phyloP scores from a whole-genome alignment of 306 rosid species.

The Quercus engelmannii region DNA sequence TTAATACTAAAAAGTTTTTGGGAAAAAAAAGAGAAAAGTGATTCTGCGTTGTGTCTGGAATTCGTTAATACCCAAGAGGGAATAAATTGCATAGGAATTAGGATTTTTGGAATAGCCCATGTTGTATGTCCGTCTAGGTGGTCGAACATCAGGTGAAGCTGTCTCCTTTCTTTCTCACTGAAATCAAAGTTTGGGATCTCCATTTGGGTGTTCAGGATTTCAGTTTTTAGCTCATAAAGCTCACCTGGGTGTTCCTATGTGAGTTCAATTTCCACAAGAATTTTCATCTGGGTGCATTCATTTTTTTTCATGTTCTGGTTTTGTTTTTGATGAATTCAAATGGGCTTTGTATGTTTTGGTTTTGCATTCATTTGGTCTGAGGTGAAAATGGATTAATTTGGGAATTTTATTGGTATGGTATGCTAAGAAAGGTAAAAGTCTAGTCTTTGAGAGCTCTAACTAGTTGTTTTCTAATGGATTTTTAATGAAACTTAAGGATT shows the following conservation, averaged over 20 bases:
- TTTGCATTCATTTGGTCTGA: not conserved
- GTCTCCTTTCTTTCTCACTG: slow-evolving; percentile 24
- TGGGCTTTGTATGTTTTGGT: not conserved
- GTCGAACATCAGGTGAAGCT: slow-evolving; percentile 36
- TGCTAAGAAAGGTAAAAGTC: not conserved
- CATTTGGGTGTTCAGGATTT: slow-evolving; percentile 21
- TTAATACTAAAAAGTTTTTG: not conserved
- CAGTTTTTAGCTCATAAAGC: slow-evolving; percentile 13
- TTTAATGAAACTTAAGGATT: slow-evolving; percentile 6
- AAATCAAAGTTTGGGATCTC: slow-evolving; percentile 41
- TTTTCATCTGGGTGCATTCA: slow-evolving; percentile 16
- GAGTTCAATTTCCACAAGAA: slow-evolving; percentile 8
- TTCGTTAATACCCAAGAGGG: slow-evolving; percentile 7
- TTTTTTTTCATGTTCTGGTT: not conserved
- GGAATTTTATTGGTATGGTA: not conserved
- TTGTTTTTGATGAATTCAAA: slow-evolving; percentile 1
- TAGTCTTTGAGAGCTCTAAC: slow-evolving; percentile 1
- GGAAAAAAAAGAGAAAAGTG: too few species aligned
- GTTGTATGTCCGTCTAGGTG: slow-evolving; percentile 30
- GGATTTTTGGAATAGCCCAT: slow-evolving; percentile 1
- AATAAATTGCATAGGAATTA: too few species aligned
- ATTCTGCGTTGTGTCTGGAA: not conserved
- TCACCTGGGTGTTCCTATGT: not conserved
- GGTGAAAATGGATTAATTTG: not conserved
- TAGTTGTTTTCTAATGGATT: not conserved